Evolutionary conservation across 2,329 filamentous ascomycete genomes (phyloP), one percentile per base, ranked within the genome.

Genomic region (Alternaria novae-zelandiae): DNA sequence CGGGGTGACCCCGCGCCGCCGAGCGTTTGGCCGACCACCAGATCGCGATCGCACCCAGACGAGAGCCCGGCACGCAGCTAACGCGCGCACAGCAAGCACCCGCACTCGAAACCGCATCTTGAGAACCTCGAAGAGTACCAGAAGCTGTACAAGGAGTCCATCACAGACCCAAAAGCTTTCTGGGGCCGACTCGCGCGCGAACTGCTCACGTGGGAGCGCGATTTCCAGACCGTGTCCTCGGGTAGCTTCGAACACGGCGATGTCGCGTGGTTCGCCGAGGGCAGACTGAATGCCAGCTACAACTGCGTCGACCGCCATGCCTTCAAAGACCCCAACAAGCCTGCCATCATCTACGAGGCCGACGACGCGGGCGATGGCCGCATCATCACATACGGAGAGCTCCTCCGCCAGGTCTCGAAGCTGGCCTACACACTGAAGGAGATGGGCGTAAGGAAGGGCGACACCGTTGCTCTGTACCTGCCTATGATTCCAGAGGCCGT

Each of bases 401-500:
- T 99, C 56, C 88, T 98, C 66, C 90, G 94, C 68, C 89, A 99
- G 81, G 95, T 99, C 55, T 97, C 91, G 76, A 91, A 89, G 81
- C 89, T 93, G 15, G 91, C 96, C 47, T 93, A 93, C 85, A 91
- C 92, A 23, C 87, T 99, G 72, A 97, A 94, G 86, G 88, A 95
- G 84, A 96, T 97, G 89, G 96, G 96, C 67, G 95, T 99, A 64
- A 90, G 91, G 85, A 98, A 97, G 86, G 96, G 96, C 59, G 96
- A 99, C 82, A 97, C 94, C 5, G 94, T 99, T 61, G 96, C 94
- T 67, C 92, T 99, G 70, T 99, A 99, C 85, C 84, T 99, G 69
- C 96, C 96, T 80, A 99, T 99, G 96, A 97, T 99, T 81, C 96
- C 96, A 59, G 95, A 99, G 82, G 96, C 96, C 7, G 76, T 99